Base-by-base conservation (phyloP, 495 filamentous ascomycete species). In the Terfezia boudieri region DNA sequence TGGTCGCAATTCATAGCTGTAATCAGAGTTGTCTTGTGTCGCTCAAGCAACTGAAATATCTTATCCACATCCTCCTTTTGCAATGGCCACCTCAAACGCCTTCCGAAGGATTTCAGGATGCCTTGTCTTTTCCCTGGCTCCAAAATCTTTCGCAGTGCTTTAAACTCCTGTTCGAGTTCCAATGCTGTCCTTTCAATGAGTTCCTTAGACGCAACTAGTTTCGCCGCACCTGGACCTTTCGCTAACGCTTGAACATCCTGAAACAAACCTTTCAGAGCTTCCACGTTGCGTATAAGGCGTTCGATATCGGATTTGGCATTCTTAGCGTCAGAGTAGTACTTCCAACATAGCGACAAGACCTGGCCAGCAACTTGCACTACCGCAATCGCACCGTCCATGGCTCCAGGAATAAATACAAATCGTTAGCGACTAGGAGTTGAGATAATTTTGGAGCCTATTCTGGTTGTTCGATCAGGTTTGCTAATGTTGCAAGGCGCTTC, bases 241-340 rank as follows among this genome's bases (percentile, higher is more conserved):
- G 22, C 1, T 14, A 66, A 56, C 11, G 52, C 37, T 0, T 62
- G 9, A 8, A 68, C 50, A 4, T 51, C n/a, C 37, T 63, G 2
- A 46, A 70, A 64, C 23, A 60, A 54, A 12, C 51, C 26, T 8
- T 37, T 10, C 52, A 70, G 55, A 37, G 16, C 58, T 22, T 35
- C 37, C 38, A 68, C 57, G 55, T 66, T 51, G 36, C 52, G 20
- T 48, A 60, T 56, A 16, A 71, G 55, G 50, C 57, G 52, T 35
- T 62, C 53, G 56, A 70, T 69, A 50, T 71, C 67, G 11, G 60
- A 43, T 61, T 57, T 62, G 16, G 68, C 66, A 58, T 70, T 49
- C 49, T 68, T 68, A 8, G 67, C 68, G 0, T 58, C 55, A 1
- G 52, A 46, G 43, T 62, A 41, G 55, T 70, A 69, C 32, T 59